Evolutionary conservation across 164 flowering plant species (phyloP), one percentile per base, ranked within the genome.

Genomic region (Stephania japonica): DNA sequence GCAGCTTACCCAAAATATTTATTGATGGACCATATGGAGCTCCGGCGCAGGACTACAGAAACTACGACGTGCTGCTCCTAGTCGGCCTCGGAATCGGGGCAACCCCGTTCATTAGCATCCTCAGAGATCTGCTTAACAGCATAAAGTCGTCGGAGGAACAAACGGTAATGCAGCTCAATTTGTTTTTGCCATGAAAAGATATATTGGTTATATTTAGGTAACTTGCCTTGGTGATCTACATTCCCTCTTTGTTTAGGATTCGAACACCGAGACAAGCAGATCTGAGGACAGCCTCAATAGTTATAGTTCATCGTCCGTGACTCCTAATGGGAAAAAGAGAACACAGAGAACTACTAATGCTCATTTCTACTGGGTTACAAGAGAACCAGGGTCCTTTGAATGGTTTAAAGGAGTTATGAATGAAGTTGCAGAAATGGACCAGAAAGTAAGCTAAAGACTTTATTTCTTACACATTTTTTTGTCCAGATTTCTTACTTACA

Each of bases 1-100:
- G 87, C 90, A 96, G 97, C 65, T 76, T 86, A 76, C 97, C 97
- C 1, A 86, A 76, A 76, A 73, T 96, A 80, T 81, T 85, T 6
- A 87, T 96, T 1, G 99, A 96, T 81, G 99, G 99, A n/a, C 99
- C 97, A 27, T 96, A 93, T 70, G 99, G 98, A 7, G 97, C 98
- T 68, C 97, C 99, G 18, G 99, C 99, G 49, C 99, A 96, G 72
- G 93, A 93, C 75, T 93, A 90, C 80, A 70, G 76, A 68, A 93
- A 89, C 76, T 93, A 93, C 44, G 98, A 96, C 72, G 97, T 96
- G 19, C 72, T 96, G 77, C 94, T 96, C 18, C 91, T 96, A 0
- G 95, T 96, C 10, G 99, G 99, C 38, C 91, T 93, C 4, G 99
- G 99, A 67, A 96, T 93, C 63, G 98, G 99, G 73, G 99, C 99